Conservation (phyloP, 116 monocot species). For the Zostera marina region DNA sequence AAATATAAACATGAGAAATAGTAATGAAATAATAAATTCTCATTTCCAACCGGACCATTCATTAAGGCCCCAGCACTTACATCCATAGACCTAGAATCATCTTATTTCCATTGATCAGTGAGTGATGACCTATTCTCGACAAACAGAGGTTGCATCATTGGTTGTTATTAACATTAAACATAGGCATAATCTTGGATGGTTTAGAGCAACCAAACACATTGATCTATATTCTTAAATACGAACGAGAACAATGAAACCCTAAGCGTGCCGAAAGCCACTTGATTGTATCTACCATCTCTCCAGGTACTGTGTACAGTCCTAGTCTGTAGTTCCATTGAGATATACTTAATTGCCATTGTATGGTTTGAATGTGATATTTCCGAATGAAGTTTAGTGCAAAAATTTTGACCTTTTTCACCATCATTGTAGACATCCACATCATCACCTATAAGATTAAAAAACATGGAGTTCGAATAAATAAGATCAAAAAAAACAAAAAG, state of each 20-base stretch:
- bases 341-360: conserved; percentile 53
- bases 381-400: conserved; percentile 28
- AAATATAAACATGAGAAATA: conserved; percentile 2
- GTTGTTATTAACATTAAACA: too few relatives aligned
- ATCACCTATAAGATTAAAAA: conserved; percentile 28
- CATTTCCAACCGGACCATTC: conserved; percentile 73
- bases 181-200: too few relatives aligned
- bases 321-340: conserved; percentile 28
- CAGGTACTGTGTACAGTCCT: conserved; percentile 74
- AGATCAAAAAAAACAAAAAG: not conserved
- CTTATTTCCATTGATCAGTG: conserved; percentile 57
- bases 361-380: conserved; percentile 37
- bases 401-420: conserved; percentile 32
- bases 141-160: conserved; percentile 63
- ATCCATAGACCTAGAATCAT: conserved; percentile 77
- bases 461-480: not conserved
- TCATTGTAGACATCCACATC: conserved; percentile 50
- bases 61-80: conserved; percentile 88
- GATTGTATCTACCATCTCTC: conserved; percentile 85
- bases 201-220: not conserved
- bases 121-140: conserved; percentile 84
- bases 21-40: not conserved
- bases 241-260: conserved; percentile 31
- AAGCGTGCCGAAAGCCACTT: conserved; percentile 50
- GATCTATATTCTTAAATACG: conserved; percentile 7